Evolutionary conservation across 1,284 basidiomycete genomes (phyloP), one percentile per base, ranked within the genome.

Genomic region (Cystobasidium pallidum): DNA sequence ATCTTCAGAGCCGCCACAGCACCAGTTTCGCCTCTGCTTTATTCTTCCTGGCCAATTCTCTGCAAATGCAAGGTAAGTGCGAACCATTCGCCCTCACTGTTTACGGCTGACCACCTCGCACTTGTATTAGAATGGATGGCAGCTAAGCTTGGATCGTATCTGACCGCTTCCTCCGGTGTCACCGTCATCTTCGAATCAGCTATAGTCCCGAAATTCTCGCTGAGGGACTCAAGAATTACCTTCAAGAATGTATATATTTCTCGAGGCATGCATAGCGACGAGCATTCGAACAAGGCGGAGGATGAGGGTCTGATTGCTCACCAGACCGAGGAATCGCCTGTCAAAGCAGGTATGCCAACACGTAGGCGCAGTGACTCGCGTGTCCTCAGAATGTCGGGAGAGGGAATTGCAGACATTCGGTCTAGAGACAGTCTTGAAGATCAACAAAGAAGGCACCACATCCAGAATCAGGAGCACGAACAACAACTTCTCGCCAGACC

Each of bases 201-300:
- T 32, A 94, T 99, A 77, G 94, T 99, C 3, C 95, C 95, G 2
- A 94, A 94, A 80, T 98, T 95, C 93, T 76, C 75, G 15, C 30
- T 49, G 13, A 92, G 92, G 74, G 92, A 95, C 78, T 94, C 92
- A 17, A 88, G 90, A 24, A 91, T 99, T 74, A 93, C 92, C 0
- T 96, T 99, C 85, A 92, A 93, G 79, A 97, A 98, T 77, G 94
- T 99, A 54, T 98, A 92, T 78, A 85, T 99, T 54, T 94, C 93
- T 13, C 88, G 92, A 2, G 86, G 92, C 4, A 90, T 73, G 34
- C 52, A 64, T 1, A 51, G 58, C n/a, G 58, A 61, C 59, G 15
- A 51, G 24, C 47, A 51, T 24, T 21, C 28, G 10, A 15, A 47
- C 11, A n/a, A 51, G 57, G 75, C 78, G 57, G 86, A 87, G 0